Conservation (phyloP, 768 basidiomycete species). For the Naganishia antarctica region DNA sequence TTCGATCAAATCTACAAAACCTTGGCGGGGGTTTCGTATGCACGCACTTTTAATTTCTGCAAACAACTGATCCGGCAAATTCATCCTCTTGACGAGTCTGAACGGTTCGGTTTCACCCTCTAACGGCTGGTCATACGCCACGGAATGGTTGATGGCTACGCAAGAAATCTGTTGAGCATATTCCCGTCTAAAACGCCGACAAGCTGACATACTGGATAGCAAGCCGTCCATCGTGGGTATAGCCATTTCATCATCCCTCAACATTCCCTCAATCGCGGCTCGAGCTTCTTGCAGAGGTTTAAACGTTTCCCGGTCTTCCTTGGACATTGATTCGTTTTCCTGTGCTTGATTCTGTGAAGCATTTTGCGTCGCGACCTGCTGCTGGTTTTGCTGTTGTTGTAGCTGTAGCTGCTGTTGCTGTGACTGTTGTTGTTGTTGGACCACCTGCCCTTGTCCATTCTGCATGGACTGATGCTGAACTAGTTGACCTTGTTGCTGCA, state of each 20-base stretch:
- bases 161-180: not conserved
- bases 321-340: conserved; percentile 1
- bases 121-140: conserved; percentile 9
- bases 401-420: conserved; percentile 5
- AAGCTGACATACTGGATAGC: not conserved
- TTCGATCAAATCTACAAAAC: too few species aligned
- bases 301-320: conserved; percentile 16
- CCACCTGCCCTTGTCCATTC: conserved; percentile 9
- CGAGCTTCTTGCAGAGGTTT: conserved; percentile 12
- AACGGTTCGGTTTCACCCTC: conserved; percentile 10
- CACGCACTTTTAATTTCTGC: conserved; percentile 14
- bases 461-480: conserved; percentile 1
- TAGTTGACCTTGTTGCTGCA: not conserved
- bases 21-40: too few species aligned
- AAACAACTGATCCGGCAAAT: conserved; percentile 16
- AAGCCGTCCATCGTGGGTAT: conserved; percentile 16
- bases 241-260: conserved; percentile 23
- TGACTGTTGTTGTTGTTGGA: conserved; percentile 10
- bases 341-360: not conserved
- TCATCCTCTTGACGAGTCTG: conserved; percentile 5
- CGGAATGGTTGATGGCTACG: conserved; percentile 17
- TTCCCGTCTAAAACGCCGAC: not conserved
- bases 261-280: conserved; percentile 9
- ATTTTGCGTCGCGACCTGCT: conserved; percentile 11
- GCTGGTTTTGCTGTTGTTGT: conserved; percentile 11